These are phyloP conservation scores for Botryotinia calthae DNA, from an alignment of 2,329 filamentous ascomycete species.

Conservation along the genomic window DNA sequence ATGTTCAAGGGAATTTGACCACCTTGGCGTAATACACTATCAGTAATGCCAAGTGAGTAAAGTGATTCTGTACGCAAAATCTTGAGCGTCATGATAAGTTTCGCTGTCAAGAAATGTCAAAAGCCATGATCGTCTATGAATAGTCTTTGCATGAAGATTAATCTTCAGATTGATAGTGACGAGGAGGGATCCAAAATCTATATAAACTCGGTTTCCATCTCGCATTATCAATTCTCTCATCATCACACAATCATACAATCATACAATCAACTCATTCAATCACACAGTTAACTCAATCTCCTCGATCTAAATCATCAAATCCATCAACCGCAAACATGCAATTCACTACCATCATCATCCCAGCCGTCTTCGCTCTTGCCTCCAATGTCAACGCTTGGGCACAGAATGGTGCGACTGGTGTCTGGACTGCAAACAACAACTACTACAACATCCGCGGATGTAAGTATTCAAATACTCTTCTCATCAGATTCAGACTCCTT, in stretches of 20 bases:
- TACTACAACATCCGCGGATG: neutral
- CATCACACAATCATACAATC: neutral
- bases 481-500: neutral
- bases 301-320: neutral
- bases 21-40: neutral
- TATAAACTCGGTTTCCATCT: neutral
- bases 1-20: neutral
- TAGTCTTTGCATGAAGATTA: neutral
- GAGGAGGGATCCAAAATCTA: neutral
- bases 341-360: neutral
- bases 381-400: neutral
- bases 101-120: neutral
- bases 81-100: neutral
- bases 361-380: neutral
- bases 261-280: neutral
- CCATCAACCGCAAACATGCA: neutral
- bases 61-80: neutral
- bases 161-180: neutral
- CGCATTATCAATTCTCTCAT: neutral
- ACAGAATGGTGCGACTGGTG: accelerated
- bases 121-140: neutral
- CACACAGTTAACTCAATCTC: neutral
- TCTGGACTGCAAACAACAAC: neutral
- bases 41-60: neutral
- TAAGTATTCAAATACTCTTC: neutral